Conservation (phyloP, 352 stramenopile species). For the Phytophthora vignae region DNA sequence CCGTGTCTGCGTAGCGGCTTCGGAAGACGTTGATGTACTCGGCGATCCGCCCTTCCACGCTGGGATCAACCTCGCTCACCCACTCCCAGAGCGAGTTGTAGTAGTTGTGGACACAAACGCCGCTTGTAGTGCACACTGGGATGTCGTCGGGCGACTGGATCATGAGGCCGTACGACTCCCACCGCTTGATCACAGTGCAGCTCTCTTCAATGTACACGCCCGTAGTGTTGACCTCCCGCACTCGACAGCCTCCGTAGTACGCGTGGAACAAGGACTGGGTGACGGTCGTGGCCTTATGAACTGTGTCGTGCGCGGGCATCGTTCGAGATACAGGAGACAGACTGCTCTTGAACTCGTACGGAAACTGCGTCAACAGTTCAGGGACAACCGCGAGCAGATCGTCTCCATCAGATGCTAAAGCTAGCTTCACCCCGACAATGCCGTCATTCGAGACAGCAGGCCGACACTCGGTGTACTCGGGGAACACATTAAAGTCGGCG, state of each 20-base stretch:
- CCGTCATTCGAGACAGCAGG: slow-evolving; percentile 19
- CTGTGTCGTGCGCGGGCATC: slow-evolving; percentile 22
- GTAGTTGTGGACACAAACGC: slow-evolving; percentile 23
- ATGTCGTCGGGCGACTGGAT: slow-evolving; percentile 19
- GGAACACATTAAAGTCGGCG: slow-evolving; percentile 34
- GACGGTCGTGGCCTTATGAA: slow-evolving; percentile 15
- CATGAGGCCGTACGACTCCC: slow-evolving; percentile 23
- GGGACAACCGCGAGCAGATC: slow-evolving; percentile 29
- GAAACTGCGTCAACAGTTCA: slow-evolving; percentile 24
- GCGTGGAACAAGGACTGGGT: slow-evolving; percentile 24
- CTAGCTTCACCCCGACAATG: slow-evolving; percentile 18
- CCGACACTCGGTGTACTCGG: slow-evolving; percentile 36
- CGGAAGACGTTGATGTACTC: slow-evolving; percentile 26
- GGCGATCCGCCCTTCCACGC: background rate
- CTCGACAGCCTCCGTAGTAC: slow-evolving; percentile 27
- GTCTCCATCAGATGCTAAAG: slow-evolving; percentile 5
- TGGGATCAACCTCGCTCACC: slow-evolving; percentile 15
- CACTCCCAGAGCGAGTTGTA: slow-evolving; percentile 44
- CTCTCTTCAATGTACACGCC: slow-evolving; percentile 21
- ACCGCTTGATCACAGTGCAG: slow-evolving; percentile 3
- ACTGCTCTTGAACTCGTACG: slow-evolving; percentile 27
- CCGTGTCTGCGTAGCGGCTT: slow-evolving; percentile 18
- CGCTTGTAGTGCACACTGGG: slow-evolving; percentile 9
- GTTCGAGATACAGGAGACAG: slow-evolving; percentile 15
- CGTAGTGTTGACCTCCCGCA: slow-evolving; percentile 21